A percentile compares a stretch with the other conserved stretches of the same genome.
These are phyloP conservation scores for Solanum hybrid DNA, from an alignment of 305 asterid species.

Conservation along the genomic window DNA sequence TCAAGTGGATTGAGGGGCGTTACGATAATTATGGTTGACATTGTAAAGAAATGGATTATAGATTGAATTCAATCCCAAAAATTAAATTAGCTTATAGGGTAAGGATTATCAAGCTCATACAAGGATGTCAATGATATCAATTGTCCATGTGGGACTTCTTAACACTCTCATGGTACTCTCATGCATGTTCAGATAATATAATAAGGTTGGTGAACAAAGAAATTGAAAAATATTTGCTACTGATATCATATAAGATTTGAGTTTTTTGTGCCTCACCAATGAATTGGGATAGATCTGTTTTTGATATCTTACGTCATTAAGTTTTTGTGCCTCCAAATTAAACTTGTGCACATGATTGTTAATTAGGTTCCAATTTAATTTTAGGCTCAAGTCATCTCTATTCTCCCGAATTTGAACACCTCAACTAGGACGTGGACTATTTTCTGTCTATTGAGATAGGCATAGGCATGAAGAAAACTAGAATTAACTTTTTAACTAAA, in stretches of 20 bases:
- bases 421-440: not conserved
- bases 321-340: not conserved
- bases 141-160: not conserved
- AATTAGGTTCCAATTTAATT: not conserved
- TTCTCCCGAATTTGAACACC: not conserved
- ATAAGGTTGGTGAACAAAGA: not conserved
- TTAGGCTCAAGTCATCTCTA: not conserved
- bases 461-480: conserved; percentile 23
- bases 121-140: not conserved
- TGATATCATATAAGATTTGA: not conserved
- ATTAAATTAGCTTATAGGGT: not conserved
- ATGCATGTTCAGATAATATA: not conserved
- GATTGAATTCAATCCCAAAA: not conserved
- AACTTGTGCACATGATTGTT: not conserved
- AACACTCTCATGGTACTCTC: not conserved
- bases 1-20: not conserved
- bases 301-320: not conserved
- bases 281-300: not conserved
- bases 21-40: not conserved
- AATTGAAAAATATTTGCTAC: too few relatives aligned
- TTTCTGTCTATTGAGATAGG: conserved; percentile 27
- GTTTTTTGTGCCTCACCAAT: not conserved
- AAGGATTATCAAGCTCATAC: not conserved
- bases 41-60: not conserved
- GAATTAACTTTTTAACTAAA: conserved; percentile 28